Base-by-base conservation (phyloP, 2,329 filamentous ascomycete genomes). In the Talaromyces islandicus region DNA sequence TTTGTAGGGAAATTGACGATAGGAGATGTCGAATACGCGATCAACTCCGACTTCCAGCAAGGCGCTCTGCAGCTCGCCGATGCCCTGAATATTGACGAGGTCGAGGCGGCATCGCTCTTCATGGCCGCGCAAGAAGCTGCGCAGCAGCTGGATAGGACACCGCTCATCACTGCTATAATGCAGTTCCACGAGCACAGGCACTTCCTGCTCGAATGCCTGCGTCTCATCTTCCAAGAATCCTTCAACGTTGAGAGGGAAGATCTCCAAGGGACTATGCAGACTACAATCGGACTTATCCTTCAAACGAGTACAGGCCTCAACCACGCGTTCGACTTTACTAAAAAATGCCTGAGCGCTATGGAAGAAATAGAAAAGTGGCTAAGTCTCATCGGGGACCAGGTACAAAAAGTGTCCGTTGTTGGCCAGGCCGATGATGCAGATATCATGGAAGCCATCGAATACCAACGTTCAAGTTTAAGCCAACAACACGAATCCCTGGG, bases 11-110 rank as follows among this genome's bases (percentile, higher is more conserved):
- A 90, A 71, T 81, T 97, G 66, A 85, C 80, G 35, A 77, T 96
- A 61, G 84, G 85, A 66, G 88, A 87, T 63, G 83, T 85, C 35
- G 85, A 92, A 68, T 97, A 91, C 74, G 79, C 83, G 24, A 80
- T 99, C 77, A 97, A 96, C 75, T 84, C 90, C 59, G 87, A 91
- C 63, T 97, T 99, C 75, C 87, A 93, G 70, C 88, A 96, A 73
- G 86, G 88, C 66, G 85, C 87, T 25, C 81, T 96, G 32, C 85
- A 91, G 67, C 81, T 99, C 41, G 90, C 93, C 59, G 92, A 97
- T 73, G 90, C 91, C 66, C 81, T 97, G 63, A 88, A 96, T 68
- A 81, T 99, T 57, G 92, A 99, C 75, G 95, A 99, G 75, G 73
- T 96, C 60, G 85, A 94, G 67, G 89, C 93, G 19, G 90, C 91